Evolutionary conservation across 257 asterid genomes (phyloP).

Genomic region (Haberlea rhodopensis): DNA sequence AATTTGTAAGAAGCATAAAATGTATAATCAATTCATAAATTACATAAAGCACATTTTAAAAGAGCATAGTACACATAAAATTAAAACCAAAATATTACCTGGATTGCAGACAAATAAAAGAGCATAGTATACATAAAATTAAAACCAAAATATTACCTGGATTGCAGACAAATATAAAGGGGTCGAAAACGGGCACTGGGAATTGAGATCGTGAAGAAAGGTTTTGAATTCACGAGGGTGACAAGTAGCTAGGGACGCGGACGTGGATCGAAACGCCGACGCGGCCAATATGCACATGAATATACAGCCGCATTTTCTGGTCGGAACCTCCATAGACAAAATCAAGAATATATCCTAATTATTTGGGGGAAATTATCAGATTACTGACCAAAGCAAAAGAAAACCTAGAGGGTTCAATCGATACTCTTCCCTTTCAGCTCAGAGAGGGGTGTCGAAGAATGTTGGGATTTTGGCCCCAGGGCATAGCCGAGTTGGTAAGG

Average conservation of each 20-base stretch:
- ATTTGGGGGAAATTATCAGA: neutral
- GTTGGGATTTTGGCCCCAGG: too few relatives aligned
- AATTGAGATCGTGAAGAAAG: conserved; percentile 48
- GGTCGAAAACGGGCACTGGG: conserved; percentile 43
- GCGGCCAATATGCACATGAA: conserved; percentile 33
- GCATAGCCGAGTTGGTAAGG: too few relatives aligned
- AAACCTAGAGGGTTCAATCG: neutral
- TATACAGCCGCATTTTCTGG: conserved; percentile 26
- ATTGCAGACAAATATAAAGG: conserved; percentile 36
- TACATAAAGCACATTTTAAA: too few relatives aligned
- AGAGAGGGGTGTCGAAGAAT: neutral
- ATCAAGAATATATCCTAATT: neutral
- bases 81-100: neutral
- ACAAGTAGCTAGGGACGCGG: conserved; percentile 29
- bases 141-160: too few relatives aligned
- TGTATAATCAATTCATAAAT: neutral
- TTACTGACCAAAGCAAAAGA: neutral
- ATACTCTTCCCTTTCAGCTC: neutral
- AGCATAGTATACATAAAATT: too few relatives aligned
- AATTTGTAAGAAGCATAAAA: neutral
- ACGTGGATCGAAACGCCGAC: conserved; percentile 24
- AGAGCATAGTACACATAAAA: too few relatives aligned
- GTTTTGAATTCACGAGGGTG: conserved; percentile 28
- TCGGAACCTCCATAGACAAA: conserved; percentile 32
- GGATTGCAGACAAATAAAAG: too few relatives aligned